phyloP scores from a whole-genome alignment of 2,329 filamentous ascomycete species.

The Cladophialophora yegresii region DNA sequence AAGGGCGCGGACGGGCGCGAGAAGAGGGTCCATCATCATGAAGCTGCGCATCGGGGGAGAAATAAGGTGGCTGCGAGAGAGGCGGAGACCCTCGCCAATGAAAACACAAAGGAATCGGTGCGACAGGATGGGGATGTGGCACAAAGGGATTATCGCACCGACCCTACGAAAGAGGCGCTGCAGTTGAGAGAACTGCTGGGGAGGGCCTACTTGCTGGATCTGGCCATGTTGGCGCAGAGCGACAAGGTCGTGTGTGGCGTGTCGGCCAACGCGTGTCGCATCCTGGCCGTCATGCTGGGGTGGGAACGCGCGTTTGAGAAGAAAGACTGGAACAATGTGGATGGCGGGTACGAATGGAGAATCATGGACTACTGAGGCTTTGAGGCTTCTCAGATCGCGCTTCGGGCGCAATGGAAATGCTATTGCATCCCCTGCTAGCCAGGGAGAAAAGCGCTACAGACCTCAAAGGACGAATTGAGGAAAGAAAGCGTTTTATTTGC shows the following conservation, averaged over 20 bases:
- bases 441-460: background rate
- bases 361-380: constrained; percentile 41
- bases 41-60: background rate
- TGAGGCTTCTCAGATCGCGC: constrained; percentile 11
- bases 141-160: constrained; percentile 33
- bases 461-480: background rate
- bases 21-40: constrained; percentile 14
- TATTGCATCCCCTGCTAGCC: background rate
- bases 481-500: background rate
- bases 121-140: background rate
- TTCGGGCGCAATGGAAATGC: background rate
- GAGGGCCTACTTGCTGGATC: constrained; percentile 78
- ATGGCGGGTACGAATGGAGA: constrained; percentile 67
- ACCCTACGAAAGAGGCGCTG: constrained; percentile 53
- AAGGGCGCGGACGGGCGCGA: constrained; percentile 6
- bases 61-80: background rate
- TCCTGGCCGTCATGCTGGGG: constrained; percentile 83
- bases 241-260: constrained; percentile 77
- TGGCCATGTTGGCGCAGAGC: constrained; percentile 69
- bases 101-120: too few relatives aligned
- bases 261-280: constrained; percentile 63
- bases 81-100: too few relatives aligned
- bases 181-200: constrained; percentile 72
- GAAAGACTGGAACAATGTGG: constrained; percentile 75
- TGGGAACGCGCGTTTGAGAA: constrained; percentile 67